Base-by-base conservation (phyloP, 202 grass and related monocot genomes). In the Tripidium arundinaceum region DNA sequence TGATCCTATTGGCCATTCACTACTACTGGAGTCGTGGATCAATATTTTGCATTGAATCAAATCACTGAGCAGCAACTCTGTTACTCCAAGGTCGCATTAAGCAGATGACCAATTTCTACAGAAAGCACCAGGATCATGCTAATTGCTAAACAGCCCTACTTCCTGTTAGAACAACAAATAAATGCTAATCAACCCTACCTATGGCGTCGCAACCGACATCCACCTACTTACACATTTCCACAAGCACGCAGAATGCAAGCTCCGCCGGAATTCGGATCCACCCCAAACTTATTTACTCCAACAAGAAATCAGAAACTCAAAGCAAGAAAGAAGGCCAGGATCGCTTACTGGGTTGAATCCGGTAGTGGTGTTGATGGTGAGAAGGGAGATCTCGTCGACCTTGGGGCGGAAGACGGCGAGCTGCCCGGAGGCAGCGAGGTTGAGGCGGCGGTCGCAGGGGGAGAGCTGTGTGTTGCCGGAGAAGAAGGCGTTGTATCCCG, bases 321-420 rank as follows among this genome's bases (percentile, higher is more conserved):
- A 40, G 5, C 4, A 33, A 43, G 22, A 3, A 3, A 24, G 19
- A 34, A 73, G 46, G 16, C 36, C 10, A 34, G 5, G 54, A 79
- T 55, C 59, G 41, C 90, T 90, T 79, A 95, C 96, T 27, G 90
- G 86, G 82, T 90, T 63, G 52, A 97, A 91, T 31, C 82, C 77
- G 4, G 90, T 81, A 40, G 96, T 95, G 47, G 96, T 95, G 76
- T 98, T 95, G 90, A 95, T 45, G 69, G 96, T 99, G 88, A 98
- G 92, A 16, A 99, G 96, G 22, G 96, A 93, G 86, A 99, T 99
- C 90, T 99, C 92, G 70, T 99, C 96, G 62, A 99, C 85, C 84
- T 83, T 95, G 84, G 96, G 92, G 64, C 96, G 96, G 90, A 99
- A 99, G 72, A 93, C 65, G 66, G 92, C 84, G 69, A 99, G 92